Evolutionary conservation across 1,139 yeast species (phyloP).

Genomic region (Spencermartinsiella ligniputridi): DNA sequence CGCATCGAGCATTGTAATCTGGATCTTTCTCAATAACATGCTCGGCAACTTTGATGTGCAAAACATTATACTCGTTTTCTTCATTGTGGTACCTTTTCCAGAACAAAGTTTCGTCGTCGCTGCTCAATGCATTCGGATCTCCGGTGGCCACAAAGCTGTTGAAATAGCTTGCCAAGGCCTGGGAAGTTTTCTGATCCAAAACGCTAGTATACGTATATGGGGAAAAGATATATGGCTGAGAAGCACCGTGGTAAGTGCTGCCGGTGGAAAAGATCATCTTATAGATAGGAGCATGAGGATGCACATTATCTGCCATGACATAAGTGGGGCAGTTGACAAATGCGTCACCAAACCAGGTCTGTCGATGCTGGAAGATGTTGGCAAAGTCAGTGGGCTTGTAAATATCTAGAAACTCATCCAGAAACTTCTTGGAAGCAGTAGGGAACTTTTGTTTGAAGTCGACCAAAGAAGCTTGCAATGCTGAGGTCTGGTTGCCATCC

Average conservation of each 20-base stretch:
- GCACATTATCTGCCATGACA: conserved; percentile 7
- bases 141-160: conserved; percentile 11
- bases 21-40: conserved; percentile 2
- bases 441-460: conserved; percentile 9
- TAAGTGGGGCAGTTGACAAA: conserved; percentile 12
- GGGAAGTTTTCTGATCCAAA: conserved; percentile 8
- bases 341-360: conserved; percentile 14
- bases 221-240: conserved; percentile 9
- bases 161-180: conserved; percentile 11
- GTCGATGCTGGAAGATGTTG: conserved; percentile 10
- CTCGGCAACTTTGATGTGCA: conserved; percentile 2
- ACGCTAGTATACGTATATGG: conserved; percentile 4
- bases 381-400: conserved; percentile 8
- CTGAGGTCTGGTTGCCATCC: conserved; percentile 4
- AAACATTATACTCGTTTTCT: neutral
- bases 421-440: conserved; percentile 1
- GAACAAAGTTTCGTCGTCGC: conserved; percentile 2
- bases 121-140: conserved; percentile 10
- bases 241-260: conserved; percentile 9
- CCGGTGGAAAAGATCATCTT: conserved; percentile 13
- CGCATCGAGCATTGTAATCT: conserved; percentile 2
- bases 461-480: conserved; percentile 2
- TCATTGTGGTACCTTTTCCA: conserved; percentile 10
- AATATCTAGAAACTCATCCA: conserved; percentile 5
- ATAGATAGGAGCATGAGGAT: conserved; percentile 6